Base-by-base conservation (phyloP, 2,329 filamentous ascomycete species). In the Talaromyces sp. region DNA sequence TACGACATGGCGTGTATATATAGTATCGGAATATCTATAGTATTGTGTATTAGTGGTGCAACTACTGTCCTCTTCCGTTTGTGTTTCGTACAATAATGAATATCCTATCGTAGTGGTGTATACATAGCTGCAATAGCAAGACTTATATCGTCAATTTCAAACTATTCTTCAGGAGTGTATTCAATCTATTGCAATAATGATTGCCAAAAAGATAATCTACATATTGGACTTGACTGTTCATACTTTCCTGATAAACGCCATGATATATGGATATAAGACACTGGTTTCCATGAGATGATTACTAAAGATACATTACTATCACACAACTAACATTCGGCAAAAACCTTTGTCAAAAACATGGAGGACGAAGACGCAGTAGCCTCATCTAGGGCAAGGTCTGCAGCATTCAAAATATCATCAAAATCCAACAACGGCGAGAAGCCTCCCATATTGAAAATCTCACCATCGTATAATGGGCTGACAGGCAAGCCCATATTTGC, bases 351-450 rank as follows among this genome's bases (percentile, higher is more conserved):
- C 5, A n/a, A 58, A 8, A 43, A 43, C 13, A 40, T 27, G 7
- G 22, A 58, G 13, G 19, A 58, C 15, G 22, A 43, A 19, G 25
- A 58, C 13, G 34, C 36, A 29, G 19, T 25, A 53, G 29, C 59
- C 10, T 36, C 59, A 4, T 62, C 59, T 22, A 51, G 22, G 1
- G 29, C 34, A 19, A 62, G 34, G 1, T 63, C 61, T 22, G 61
- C 31, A 22, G 17, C 40, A 38, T 58, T 27, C 22, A 63, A 5
- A 27, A 56, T 47, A 58, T 63, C 61, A 36, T 63, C 61, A 47
- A 63, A 27, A 47, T 58, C 17, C 5, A 56, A 27, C 8, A 63
- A 22, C 7, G 49, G 49, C 51, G 61, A 56, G 19, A 63, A 63
- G 5, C 4, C 36, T 25, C 27, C 29, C 36, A 31, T 27, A 29